Base-by-base conservation (phyloP, 345 rosid species). In the Eucalyptus albens region DNA sequence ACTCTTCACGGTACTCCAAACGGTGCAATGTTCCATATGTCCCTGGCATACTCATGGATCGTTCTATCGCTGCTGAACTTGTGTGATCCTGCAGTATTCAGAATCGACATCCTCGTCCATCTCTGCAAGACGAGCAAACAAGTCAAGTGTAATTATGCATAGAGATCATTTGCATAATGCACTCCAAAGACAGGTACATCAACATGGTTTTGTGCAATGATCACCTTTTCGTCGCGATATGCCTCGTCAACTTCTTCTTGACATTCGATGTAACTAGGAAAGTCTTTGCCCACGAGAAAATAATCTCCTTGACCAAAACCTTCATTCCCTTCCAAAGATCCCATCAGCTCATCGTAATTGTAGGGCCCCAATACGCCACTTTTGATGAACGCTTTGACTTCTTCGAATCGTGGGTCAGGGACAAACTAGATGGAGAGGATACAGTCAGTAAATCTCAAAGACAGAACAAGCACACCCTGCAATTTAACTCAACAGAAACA, bases 31-130 rank as follows among this genome's bases (percentile, higher is more conserved):
- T 91, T 89, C 96, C 96, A 94, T 50, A 93, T 92, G 87, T 94
- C 96, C 90, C 91, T 92, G 13, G 97, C 95, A 88, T 94, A 94
- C 90, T 95, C 95, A 40, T 92, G 95, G 85, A 95, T 93, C 9
- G 96, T 93, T 50, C 94, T 86, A 90, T 95, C 95, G 65, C 96
- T 93, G 93, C 96, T 93, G 94, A 95, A 92, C 92, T 94, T 94
- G 93, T 89, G 91, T 3, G 95, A 94, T 29, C 96, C 95, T 12
- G 96, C 95, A 6, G 94, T 93, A 89, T 95, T 95, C 95, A 94
- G 86, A 82, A 94, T 92, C 62, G 97, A 94, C 96, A 93, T 93
- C 89, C 89, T 93, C 55, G 94, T 95, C 96, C 95, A 94, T 89
- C 90, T 91, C 95, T 94, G 95, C 89, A 56, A 60, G 85, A 77